Percentiles rank a stretch among this genome's conserved stretches.
Evolutionary conservation across 169 alveolate species (phyloP).

Genomic region (Plasmodium reichenowi): DNA sequence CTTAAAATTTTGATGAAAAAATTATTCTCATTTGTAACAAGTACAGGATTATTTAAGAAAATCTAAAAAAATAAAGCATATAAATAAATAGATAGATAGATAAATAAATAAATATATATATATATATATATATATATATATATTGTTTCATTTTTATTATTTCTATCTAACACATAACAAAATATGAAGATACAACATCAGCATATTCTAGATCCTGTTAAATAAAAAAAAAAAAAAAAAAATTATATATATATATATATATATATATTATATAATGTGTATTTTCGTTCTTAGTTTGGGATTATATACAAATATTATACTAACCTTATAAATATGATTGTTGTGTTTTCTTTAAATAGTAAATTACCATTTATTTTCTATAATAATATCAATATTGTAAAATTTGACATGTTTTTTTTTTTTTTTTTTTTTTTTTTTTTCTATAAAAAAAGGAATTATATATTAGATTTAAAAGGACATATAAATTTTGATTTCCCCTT

Average conservation of each 20-base stretch:
- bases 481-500: too few relatives aligned
- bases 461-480: too few relatives aligned
- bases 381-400: conserved; percentile 2
- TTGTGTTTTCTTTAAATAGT: conserved; percentile 20
- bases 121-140: background rate
- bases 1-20: conserved; percentile 1
- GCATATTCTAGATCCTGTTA: conserved; percentile 64
- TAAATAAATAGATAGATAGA: background rate
- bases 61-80: conserved; percentile 25
- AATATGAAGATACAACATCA: conserved; percentile 57
- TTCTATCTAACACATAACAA: conserved; percentile 75
- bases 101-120: background rate
- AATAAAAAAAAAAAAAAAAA: conserved; percentile 14
- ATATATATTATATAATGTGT: too few relatives aligned
- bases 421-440: too few relatives aligned
- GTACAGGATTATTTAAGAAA: conserved; percentile 34
- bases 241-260: too few relatives aligned
- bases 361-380: conserved; percentile 59
- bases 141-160: background rate
- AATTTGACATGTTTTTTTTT: conserved; percentile 46
- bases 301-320: background rate
- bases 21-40: conserved; percentile 39
- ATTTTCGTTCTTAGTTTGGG: too few relatives aligned
- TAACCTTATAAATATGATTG: conserved; percentile 58
- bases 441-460: too few relatives aligned